Conservation (phyloP, 495 filamentous ascomycete species). For the Darksidea phi region DNA sequence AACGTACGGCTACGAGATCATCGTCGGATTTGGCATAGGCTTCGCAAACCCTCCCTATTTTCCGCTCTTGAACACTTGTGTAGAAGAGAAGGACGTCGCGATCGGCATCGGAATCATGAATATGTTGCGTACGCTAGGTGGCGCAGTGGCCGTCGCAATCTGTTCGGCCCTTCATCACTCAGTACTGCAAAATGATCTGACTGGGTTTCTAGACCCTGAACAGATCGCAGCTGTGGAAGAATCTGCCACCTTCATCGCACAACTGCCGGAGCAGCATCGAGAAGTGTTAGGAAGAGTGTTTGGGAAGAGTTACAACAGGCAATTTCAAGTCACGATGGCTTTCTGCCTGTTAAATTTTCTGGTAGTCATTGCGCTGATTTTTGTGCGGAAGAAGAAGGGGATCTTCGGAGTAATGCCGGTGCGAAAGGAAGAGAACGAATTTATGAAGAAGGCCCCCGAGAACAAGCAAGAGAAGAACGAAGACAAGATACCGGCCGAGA, state of each 20-base stretch:
- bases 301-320: constrained; percentile 29
- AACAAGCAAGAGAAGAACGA: background rate
- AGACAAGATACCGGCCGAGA: background rate
- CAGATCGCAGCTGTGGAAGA: constrained; percentile 22
- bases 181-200: constrained; percentile 9
- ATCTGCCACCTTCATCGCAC: background rate
- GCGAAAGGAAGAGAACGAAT: constrained; percentile 19
- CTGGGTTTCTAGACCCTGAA: constrained; percentile 12
- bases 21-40: constrained; percentile 30
- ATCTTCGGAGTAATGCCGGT: constrained; percentile 17
- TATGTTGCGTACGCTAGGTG: constrained; percentile 35
- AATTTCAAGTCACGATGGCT: constrained; percentile 30
- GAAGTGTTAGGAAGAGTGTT: constrained; percentile 16
- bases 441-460: constrained; percentile 12
- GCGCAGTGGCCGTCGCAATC: constrained; percentile 33
- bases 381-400: constrained; percentile 15
- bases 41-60: constrained; percentile 21
- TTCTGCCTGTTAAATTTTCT: constrained; percentile 23
- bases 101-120: constrained; percentile 32
- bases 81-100: constrained; percentile 25
- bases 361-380: constrained; percentile 6
- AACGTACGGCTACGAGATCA: constrained; percentile 30
- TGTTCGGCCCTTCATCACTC: constrained; percentile 32
- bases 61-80: constrained; percentile 10
- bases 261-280: constrained; percentile 6